Evolutionary conservation across 768 basidiomycete species (phyloP).

Genomic region (Brasilioporus rufonigricans): DNA sequence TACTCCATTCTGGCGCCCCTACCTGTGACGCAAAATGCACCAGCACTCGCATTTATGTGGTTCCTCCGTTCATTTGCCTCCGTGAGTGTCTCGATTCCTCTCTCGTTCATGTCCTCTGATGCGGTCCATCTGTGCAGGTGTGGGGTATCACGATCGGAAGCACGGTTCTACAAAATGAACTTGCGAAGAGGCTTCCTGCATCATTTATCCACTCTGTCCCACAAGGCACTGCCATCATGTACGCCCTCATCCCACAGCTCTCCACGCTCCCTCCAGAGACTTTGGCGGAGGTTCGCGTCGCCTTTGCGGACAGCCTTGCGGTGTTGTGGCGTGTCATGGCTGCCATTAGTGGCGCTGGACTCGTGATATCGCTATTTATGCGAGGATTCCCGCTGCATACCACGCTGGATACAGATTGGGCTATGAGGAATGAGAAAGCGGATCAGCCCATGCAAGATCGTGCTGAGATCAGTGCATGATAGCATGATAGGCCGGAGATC

Average conservation of each 20-base stretch:
- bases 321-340: too few relatives aligned
- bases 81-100: neutral
- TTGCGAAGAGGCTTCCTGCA: slow-evolving; percentile 34
- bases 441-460: too few relatives aligned
- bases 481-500: too few relatives aligned
- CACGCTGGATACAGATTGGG: too few relatives aligned
- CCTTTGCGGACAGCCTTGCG: too few relatives aligned
- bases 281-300: too few relatives aligned
- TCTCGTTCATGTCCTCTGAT: too few relatives aligned
- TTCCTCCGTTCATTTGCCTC: neutral
- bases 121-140: neutral
- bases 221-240: slow-evolving; percentile 39
- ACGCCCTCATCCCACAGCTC: slow-evolving; percentile 45
- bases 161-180: neutral
- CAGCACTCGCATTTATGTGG: neutral
- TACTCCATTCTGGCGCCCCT: neutral
- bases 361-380: too few relatives aligned
- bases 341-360: too few relatives aligned
- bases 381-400: too few relatives aligned
- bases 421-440: too few relatives aligned
- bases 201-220: slow-evolving; percentile 37
- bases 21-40: neutral
- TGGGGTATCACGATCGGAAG: neutral
- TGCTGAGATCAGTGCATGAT: too few relatives aligned
- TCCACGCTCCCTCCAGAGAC: slow-evolving; percentile 28